phyloP scores from a whole-genome alignment of 202 grass and related monocot genomes.

The Zizania palustris region DNA sequence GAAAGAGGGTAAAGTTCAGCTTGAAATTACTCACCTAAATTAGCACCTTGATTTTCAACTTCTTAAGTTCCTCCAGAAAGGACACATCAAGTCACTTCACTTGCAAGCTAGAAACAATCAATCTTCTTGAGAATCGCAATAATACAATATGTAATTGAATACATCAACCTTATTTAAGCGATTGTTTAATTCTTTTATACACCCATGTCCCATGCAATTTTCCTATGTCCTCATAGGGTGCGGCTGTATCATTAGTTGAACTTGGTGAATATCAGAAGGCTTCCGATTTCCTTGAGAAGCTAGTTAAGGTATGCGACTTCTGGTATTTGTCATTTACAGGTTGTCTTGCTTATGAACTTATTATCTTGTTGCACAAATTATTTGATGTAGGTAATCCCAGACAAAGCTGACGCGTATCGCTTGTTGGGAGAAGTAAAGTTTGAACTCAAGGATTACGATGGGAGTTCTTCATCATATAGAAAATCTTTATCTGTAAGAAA shows the following conservation, averaged over 20 bases:
- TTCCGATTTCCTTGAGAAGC: conserved; percentile 73
- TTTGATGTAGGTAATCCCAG: conserved; percentile 72
- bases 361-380: conserved; percentile 33
- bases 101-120: neutral
- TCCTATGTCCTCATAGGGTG: conserved; percentile 59
- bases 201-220: conserved; percentile 20
- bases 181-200: conserved; percentile 19
- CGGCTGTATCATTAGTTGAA: conserved; percentile 80
- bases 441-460: conserved; percentile 88
- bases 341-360: conserved; percentile 27
- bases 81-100: neutral
- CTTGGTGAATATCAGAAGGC: conserved; percentile 85
- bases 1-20: neutral
- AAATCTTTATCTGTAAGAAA: conserved; percentile 69
- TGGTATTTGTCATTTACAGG: conserved; percentile 22
- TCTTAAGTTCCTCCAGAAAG: neutral
- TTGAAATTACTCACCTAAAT: neutral
- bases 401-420: conserved; percentile 78
- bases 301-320: conserved; percentile 62
- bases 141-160: conserved; percentile 10
- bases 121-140: conserved; percentile 14
- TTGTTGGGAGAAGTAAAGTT: conserved; percentile 93
- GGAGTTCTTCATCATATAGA: conserved; percentile 77
- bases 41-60: neutral
- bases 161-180: neutral